phyloP scores from a whole-genome alignment of 2,329 filamentous ascomycete species.

The Achaetomium macrosporum region DNA sequence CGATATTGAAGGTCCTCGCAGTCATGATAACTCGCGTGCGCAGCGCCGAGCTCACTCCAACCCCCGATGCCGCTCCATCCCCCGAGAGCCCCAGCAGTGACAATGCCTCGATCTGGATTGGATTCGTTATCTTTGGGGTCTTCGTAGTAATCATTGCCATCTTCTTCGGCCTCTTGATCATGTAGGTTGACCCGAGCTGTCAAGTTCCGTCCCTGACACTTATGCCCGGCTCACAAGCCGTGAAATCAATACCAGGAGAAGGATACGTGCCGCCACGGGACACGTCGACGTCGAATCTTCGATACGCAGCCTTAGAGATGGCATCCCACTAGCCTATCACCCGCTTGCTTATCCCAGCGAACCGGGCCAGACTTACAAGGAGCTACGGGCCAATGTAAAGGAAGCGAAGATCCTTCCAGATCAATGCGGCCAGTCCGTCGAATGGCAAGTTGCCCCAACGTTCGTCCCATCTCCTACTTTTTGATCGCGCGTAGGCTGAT shows the following conservation, averaged over 20 bases:
- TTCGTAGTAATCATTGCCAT: not conserved
- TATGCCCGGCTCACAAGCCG: not conserved
- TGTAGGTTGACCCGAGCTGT: not conserved
- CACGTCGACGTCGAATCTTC: not conserved
- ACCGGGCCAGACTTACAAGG: not conserved
- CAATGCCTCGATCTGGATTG: not conserved
- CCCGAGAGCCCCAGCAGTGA: not conserved
- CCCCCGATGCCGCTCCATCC: not conserved
- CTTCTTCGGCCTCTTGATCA: not conserved
- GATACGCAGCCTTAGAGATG: not conserved
- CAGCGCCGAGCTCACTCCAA: not conserved
- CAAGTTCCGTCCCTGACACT: too few relatives aligned
- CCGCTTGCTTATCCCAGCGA: not conserved
- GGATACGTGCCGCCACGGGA: not conserved
- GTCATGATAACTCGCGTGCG: too few relatives aligned
- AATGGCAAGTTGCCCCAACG: constrained; percentile 6
- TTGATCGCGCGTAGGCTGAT: not conserved
- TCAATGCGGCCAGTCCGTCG: constrained; percentile 5
- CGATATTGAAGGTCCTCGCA: too few relatives aligned
- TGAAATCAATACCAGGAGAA: not conserved
- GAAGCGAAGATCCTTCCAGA: not conserved
- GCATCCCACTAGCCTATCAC: not conserved
- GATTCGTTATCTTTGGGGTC: not conserved
- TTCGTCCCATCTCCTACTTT: not conserved
- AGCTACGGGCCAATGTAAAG: not conserved